phyloP scores from a whole-genome alignment of 139 green algal species.

The Gonium pectorale region DNA sequence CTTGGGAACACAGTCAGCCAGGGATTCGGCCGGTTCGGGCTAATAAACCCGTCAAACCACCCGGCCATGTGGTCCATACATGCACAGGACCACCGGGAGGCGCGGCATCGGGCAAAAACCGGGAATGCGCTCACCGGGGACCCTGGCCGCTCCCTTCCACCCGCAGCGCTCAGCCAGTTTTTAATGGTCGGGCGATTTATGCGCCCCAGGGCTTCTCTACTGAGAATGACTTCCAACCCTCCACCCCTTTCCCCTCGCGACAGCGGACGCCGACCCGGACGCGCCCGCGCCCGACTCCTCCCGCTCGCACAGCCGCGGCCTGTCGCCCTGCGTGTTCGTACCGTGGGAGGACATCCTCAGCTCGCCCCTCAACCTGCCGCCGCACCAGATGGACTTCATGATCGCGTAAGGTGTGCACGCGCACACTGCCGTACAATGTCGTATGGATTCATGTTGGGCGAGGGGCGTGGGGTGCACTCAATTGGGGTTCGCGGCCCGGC shows the following conservation, averaged over 20 bases:
- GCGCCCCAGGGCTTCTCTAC: neutral
- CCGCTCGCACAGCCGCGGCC: constrained; percentile 67
- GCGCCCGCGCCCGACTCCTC: constrained; percentile 28
- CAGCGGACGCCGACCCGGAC: constrained; percentile 28
- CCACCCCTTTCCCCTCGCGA: no score
- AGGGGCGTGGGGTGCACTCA: no score
- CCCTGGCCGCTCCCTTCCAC: no score
- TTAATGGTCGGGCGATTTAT: neutral
- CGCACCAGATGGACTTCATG: constrained; percentile 81
- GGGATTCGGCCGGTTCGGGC: no score
- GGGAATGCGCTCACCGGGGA: no score
- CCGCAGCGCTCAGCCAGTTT: neutral
- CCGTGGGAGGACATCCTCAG: constrained; percentile 72
- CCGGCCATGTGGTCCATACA: no score
- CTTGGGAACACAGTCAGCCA: no score
- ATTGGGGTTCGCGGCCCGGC: no score
- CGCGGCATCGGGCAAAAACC: no score
- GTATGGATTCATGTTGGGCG: no score
- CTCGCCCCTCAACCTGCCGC: constrained; percentile 75
- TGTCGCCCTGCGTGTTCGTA: constrained; percentile 80
- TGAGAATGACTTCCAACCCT: neutral
- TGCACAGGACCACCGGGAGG: no score
- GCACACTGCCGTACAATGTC: neutral
- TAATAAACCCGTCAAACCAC: no score
- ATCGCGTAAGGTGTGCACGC: neutral